A percentile compares a stretch with the other conserved stretches of the same genome.
Evolutionary conservation across 768 basidiomycete species (phyloP).

Genomic region (Boletus pseudopeckii): DNA sequence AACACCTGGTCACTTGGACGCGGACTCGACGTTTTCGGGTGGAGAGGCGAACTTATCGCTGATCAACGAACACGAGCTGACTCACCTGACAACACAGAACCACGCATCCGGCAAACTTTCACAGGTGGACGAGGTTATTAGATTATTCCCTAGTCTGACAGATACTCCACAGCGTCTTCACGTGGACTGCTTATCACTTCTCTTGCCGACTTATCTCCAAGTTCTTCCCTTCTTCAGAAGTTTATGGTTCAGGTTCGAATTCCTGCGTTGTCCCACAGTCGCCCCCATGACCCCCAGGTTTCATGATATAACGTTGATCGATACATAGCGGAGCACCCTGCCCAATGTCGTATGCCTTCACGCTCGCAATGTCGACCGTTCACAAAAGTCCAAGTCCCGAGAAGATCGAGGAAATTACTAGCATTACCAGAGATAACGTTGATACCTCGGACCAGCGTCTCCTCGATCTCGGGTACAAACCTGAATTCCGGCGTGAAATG

Average conservation of each 20-base stretch:
- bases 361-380: constrained; percentile 5
- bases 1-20: neutral
- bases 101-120: neutral
- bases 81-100: neutral
- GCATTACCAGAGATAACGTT: neutral
- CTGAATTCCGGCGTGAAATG: constrained; percentile 58
- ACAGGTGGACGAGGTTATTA: neutral
- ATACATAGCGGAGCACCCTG: neutral
- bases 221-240: neutral
- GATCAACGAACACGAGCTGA: neutral
- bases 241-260: neutral
- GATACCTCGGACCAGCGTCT: constrained; percentile 39
- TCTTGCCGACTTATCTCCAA: neutral
- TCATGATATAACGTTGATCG: neutral
- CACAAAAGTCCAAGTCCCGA: constrained; percentile 1
- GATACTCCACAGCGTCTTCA: neutral
- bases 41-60: neutral
- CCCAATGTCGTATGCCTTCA: neutral
- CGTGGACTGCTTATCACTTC: constrained; percentile 4
- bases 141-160: neutral
- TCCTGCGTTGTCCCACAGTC: constrained; percentile 8
- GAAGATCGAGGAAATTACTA: constrained; percentile 12
- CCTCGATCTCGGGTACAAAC: constrained; percentile 51
- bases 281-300: constrained; percentile 5
- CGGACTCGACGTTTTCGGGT: neutral